Base-by-base conservation (phyloP, 176 grass and related monocot species). In the Microstegium vimineum region DNA sequence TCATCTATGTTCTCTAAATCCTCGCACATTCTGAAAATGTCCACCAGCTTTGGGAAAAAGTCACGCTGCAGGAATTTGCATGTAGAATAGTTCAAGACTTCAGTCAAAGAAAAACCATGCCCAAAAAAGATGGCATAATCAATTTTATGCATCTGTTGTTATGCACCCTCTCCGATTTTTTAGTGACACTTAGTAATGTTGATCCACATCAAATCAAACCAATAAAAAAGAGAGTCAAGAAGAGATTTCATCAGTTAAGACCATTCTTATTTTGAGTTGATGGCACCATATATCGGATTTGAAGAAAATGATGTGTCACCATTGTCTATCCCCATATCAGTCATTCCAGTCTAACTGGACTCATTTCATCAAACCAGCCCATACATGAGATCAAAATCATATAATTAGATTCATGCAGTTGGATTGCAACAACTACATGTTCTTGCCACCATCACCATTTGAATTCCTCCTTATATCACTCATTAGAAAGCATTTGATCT, bases 21-120 rank as follows among this genome's bases (percentile, higher is more conserved):
- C 85, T 99, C 97, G n/a, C 97, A 96, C 85, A 92, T 94, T 94
- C 93, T 92, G 89, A 99, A 95, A 71, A 96, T 85, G 49, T 96
- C 93, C 60, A 99, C 76, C 66, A 99, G 81, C 87, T 95, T 99
- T 5, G 89, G 93, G 45, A 99, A 94, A 90, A 99, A 99, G 13
- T 96, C 91, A 86, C 65, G 85, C 97, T 99, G 89, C 83, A 89
- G 41, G 40, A 57, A 82, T 43, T 67, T 30, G 30, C 45, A 62
- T 47, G 47, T 61, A 37, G 47, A 80, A 43, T 22, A 86, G 76
- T 80, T 68, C 25, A 80, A 84, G 23, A 71, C 25, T 70, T 85
- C 61, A 54, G 34, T 65, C 30, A 33, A 16, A 27, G 28, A 82
- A 65, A 32, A 82, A 79, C 42, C 88, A 83, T 78, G 82, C 52